Percentiles rank a stretch among this genome's conserved stretches.
Conservation (phyloP, 2,329 filamentous ascomycete species). For the Paracoccidioides brasiliensis region DNA sequence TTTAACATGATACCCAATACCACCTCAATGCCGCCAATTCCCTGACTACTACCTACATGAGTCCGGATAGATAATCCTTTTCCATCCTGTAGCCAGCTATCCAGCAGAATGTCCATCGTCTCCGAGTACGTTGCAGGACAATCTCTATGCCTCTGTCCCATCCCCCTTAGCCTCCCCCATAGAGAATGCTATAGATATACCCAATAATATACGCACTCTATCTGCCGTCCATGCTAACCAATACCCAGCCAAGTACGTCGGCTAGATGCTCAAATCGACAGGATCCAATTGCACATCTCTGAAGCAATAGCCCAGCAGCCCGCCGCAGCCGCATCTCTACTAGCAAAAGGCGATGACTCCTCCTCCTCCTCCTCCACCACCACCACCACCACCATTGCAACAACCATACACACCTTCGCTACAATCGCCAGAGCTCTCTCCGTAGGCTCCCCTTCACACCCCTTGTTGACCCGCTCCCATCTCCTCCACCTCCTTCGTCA, state of each 20-base stretch:
- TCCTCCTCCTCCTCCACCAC: not conserved
- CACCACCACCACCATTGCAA: not conserved
- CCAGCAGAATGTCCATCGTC: not conserved
- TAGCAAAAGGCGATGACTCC: not conserved
- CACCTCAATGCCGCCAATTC: too few relatives aligned
- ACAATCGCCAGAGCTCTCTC: slow-evolving; percentile 58
- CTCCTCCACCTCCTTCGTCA: slow-evolving; percentile 51
- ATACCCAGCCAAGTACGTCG: slow-evolving; percentile 39
- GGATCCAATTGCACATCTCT: slow-evolving; percentile 36
- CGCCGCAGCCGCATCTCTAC: slow-evolving; percentile 5
- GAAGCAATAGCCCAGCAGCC: slow-evolving; percentile 15
- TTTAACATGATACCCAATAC: too few relatives aligned
- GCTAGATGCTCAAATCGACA: slow-evolving; percentile 46
- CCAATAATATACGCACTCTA: not conserved
- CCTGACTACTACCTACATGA: too few relatives aligned
- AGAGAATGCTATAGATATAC: too few relatives aligned
- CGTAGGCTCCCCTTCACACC: slow-evolving; percentile 50
- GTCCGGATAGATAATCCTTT: too few relatives aligned
- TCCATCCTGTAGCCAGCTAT: not conserved
- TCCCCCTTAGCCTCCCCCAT: not conserved
- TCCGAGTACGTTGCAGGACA: not conserved
- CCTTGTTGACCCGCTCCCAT: slow-evolving; percentile 46
- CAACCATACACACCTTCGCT: slow-evolving; percentile 38
- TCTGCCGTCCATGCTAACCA: not conserved
- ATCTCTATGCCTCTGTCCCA: too few relatives aligned